Percentiles rank a stretch among this genome's conserved stretches.
Conservation (phyloP, 2,329 filamentous ascomycete genomes). For the Trichoderma koningiopsis region DNA sequence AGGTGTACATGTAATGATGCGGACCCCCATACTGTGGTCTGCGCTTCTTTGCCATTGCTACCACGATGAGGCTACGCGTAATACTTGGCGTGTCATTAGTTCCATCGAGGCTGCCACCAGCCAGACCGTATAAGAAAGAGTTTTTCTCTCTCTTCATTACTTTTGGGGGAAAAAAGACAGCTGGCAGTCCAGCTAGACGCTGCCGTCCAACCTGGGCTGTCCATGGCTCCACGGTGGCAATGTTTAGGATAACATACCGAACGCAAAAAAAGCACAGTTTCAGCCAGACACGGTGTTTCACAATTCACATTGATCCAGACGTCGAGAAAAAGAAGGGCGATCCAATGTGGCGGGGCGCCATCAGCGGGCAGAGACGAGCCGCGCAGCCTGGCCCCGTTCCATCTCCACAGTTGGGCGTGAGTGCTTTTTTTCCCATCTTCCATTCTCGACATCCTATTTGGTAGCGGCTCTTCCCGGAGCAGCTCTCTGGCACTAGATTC, state of each 20-base stretch:
- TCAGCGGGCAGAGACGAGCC: conserved; percentile 28
- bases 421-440: conserved; percentile 34
- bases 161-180: background rate
- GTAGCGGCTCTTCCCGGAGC: conserved; percentile 14
- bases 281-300: conserved; percentile 19
- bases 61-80: background rate
- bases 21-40: background rate
- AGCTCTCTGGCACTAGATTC: background rate
- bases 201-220: conserved; percentile 17
- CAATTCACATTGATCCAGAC: background rate
- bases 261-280: conserved; percentile 5
- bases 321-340: conserved; percentile 1
- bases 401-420: conserved; percentile 43
- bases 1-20: conserved; percentile 4
- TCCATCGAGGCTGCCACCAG: background rate
- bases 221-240: conserved; percentile 16
- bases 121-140: conserved; percentile 2
- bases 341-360: conserved; percentile 24
- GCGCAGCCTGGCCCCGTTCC: conserved; percentile 12
- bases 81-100: background rate
- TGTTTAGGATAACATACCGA: background rate
- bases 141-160: background rate
- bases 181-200: background rate
- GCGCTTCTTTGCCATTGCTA: background rate
- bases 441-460: conserved; percentile 1